Evolutionary conservation across 371 early-diverging fungal genomes (phyloP).

Genomic region (Mucor mucedo): DNA sequence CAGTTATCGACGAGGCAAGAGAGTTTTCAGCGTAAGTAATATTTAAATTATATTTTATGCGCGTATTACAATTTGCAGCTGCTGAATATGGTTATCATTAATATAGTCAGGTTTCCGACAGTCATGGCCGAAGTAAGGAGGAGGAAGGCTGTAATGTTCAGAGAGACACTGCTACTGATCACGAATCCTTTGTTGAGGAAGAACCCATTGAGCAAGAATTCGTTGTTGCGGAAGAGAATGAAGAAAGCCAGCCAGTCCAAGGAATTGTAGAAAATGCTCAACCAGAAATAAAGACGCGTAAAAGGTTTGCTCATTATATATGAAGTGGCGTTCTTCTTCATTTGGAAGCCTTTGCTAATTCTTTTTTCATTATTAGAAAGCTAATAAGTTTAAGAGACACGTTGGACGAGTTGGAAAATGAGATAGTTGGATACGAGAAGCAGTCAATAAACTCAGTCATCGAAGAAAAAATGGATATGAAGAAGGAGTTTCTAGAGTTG

Average conservation of each 20-base stretch:
- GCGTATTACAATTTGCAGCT: background rate
- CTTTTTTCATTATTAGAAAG: background rate
- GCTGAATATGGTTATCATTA: slow-evolving; percentile 2
- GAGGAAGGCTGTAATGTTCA: slow-evolving; percentile 1
- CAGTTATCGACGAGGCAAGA: background rate
- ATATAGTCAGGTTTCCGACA: background rate
- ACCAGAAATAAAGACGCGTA: background rate
- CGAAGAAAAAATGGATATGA: slow-evolving; percentile 1
- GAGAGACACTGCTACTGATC: background rate
- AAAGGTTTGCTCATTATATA: slow-evolving; percentile 3
- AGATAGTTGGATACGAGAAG: slow-evolving; percentile 3
- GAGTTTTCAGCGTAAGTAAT: slow-evolving; percentile 4
- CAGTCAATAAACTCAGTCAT: background rate
- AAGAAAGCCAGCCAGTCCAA: background rate
- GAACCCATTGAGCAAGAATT: background rate
- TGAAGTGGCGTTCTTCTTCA: background rate
- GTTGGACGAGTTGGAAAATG: slow-evolving; percentile 3
- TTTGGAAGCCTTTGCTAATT: background rate
- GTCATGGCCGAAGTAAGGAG: background rate
- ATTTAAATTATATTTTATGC: slow-evolving; percentile 1
- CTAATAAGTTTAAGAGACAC: background rate
- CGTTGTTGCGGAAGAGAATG: background rate
- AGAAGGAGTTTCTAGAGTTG: background rate
- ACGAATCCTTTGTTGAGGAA: background rate
- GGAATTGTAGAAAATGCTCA: background rate